These are phyloP conservation scores for Cenchrus purpureus DNA, from an alignment of 176 grass and related monocot species.

Conservation along the genomic window DNA sequence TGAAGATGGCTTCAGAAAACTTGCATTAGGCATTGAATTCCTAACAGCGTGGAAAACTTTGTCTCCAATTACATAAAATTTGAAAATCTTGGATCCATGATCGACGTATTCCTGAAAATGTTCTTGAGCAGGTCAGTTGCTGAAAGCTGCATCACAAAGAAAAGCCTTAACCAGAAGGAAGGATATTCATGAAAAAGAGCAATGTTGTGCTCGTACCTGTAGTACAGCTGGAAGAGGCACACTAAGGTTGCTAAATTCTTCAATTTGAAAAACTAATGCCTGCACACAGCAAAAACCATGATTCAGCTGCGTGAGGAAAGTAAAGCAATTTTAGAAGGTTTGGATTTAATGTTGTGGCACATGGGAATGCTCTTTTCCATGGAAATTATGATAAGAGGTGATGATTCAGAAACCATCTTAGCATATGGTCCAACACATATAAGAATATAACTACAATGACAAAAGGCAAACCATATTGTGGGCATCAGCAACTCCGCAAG, in stretches of 20 bases:
- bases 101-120: slow-evolving; percentile 85
- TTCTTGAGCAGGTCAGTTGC: slow-evolving; percentile 17
- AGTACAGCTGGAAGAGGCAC: slow-evolving; percentile 93
- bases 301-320: slow-evolving; percentile 27
- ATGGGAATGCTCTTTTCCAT: neutral
- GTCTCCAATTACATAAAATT: slow-evolving; percentile 84
- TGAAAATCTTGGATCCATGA: slow-evolving; percentile 89
- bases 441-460: slow-evolving; percentile 25
- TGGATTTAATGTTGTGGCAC: neutral
- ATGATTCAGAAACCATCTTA: slow-evolving; percentile 1
- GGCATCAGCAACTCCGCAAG: slow-evolving; percentile 91
- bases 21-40: slow-evolving; percentile 92
- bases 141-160: neutral
- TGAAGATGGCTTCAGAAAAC: slow-evolving; percentile 58
- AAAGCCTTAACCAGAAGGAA: slow-evolving; percentile 3
- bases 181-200: slow-evolving; percentile 21
- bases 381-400: neutral
- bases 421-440: neutral
- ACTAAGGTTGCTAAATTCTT: slow-evolving; percentile 76
- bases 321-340: slow-evolving; percentile 1
- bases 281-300: slow-evolving; percentile 41
- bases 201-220: slow-evolving; percentile 59
- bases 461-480: slow-evolving; percentile 89
- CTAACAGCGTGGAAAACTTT: slow-evolving; percentile 87
- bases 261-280: slow-evolving; percentile 86